Evolutionary conservation across 345 rosid species (phyloP), one percentile per base, ranked within the genome.

Genomic region (Capsella bursapastoris): DNA sequence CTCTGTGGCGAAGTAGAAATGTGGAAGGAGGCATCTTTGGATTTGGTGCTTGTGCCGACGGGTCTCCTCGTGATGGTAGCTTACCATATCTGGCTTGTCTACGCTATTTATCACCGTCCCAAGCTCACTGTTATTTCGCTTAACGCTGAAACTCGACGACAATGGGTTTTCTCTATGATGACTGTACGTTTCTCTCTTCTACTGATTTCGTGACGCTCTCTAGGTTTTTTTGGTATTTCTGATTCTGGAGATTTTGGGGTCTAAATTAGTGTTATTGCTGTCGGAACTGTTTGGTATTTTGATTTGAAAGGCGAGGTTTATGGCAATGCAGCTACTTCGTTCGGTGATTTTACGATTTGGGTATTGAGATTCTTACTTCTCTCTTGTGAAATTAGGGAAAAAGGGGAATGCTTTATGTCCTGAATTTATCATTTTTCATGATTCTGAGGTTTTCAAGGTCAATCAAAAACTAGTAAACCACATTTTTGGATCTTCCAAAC

Each of bases 91-190:
- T 85, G 88, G 88, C 86, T 85, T 29, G 79, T 78, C 53, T 64
- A 69, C 75, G 75, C 83, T 0, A 68, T 85, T 3, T 47, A 60
- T 7, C 71, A 69, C 13, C 74, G 57, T 70, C 88, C 86, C 15
- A 68, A 64, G 35, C 63, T 75, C 40, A 66, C 76, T 71, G 94
- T 86, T 6, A 69, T 92, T 22, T 91, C 94, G 32, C 83, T 90
- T 71, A 91, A 94, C 77, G 87, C 96, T n/a, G 87, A 87, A 69
- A 80, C 95, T 78, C 89, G 97, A 77, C 83, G 71, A 66, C 93
- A 84, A 70, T 94, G 98, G 98, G 93, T 91, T 66, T 78, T 70
- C 78, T 76, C 88, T 64, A 80, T 91, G 73, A 91, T 94, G 96
- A 31, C 83, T 48, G 97, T 94, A 45, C 65, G 86, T 73, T 51